Conservation (phyloP, 305 asterid genomes). For the Fraxinus nigra region DNA sequence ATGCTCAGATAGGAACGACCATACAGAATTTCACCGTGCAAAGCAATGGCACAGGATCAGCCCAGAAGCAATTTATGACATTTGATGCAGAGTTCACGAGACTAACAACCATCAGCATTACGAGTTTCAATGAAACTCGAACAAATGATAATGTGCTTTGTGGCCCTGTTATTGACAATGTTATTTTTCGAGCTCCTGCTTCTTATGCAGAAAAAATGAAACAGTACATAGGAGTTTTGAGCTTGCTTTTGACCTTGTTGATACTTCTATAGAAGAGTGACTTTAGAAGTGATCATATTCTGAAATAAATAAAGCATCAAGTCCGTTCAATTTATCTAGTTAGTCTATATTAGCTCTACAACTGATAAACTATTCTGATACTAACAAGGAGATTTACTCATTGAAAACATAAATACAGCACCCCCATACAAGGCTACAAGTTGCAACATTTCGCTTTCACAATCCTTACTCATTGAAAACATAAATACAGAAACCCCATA, state of each 20-base stretch:
- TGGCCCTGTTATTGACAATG: constrained; percentile 31
- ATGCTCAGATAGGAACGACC: constrained; percentile 9
- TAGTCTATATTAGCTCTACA: neutral
- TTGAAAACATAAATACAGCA: neutral
- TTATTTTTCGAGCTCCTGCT: constrained; percentile 7
- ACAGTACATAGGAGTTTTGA: neutral
- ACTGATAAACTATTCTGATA: neutral
- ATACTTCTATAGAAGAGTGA: constrained; percentile 2
- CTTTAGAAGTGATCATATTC: neutral
- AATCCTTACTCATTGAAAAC: neutral
- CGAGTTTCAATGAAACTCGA: constrained; percentile 17
- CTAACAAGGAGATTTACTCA: neutral
- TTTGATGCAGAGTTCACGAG: neutral
- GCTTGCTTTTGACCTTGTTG: constrained; percentile 7
- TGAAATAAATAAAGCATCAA: neutral
- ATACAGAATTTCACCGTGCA: constrained; percentile 17
- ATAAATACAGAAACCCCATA: neutral
- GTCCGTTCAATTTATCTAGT: neutral
- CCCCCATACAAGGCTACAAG: neutral
- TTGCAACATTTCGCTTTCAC: neutral
- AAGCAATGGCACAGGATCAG: constrained; percentile 18
- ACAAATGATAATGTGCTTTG: constrained; percentile 23
- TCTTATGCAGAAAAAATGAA: constrained; percentile 9
- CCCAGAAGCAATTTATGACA: neutral
- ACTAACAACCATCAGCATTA: neutral